Evolutionary conservation across 345 rosid species (phyloP).

Genomic region (Eucalyptus guilfoylei): DNA sequence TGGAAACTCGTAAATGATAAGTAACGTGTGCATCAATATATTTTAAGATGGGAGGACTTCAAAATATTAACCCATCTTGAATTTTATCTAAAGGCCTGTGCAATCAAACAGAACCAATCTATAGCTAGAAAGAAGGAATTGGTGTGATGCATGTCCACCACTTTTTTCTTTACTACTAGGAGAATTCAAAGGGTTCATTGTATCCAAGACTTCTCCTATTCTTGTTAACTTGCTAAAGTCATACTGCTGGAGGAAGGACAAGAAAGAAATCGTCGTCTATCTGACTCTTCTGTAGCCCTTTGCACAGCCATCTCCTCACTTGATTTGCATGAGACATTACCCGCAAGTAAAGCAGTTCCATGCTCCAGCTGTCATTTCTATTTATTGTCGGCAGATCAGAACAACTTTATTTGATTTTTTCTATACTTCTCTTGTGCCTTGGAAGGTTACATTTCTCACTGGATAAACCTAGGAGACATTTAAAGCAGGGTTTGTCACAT

Average conservation of each 20-base stretch:
- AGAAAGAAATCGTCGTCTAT: background rate
- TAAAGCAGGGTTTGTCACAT: background rate
- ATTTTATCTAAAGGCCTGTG: background rate
- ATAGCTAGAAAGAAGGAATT: background rate
- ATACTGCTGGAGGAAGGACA: background rate
- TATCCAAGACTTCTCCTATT: background rate
- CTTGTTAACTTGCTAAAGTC: background rate
- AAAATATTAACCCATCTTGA: background rate
- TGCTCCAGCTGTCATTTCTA: background rate
- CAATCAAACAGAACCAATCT: background rate
- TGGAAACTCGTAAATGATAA: background rate
- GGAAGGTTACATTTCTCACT: background rate
- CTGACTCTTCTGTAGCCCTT: background rate
- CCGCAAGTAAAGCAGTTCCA: background rate
- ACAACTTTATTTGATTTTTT: background rate
- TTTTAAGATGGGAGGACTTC: background rate
- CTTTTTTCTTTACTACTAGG: background rate
- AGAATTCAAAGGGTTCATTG: background rate
- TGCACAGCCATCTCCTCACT: background rate
- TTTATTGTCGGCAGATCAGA: background rate
- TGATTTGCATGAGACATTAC: background rate
- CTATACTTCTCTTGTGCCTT: background rate
- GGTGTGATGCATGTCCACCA: background rate
- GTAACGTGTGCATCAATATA: background rate
- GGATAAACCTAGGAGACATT: background rate